Base-by-base conservation (phyloP, 2,329 filamentous ascomycete genomes). In the Aspergillus spinulosporus region DNA sequence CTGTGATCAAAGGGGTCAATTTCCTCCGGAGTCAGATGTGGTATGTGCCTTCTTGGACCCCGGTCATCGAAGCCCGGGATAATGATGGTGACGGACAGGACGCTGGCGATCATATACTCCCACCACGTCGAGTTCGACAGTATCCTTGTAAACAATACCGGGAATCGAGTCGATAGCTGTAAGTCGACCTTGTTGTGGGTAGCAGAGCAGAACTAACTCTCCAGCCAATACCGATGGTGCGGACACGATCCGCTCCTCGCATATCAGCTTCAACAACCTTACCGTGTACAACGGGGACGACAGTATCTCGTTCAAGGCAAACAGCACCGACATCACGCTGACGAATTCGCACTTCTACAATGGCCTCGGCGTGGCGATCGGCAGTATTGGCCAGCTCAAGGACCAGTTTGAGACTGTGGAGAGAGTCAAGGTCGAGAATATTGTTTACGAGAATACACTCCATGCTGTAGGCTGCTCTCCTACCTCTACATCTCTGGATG, bases 21-120 rank as follows among this genome's bases (percentile, higher is more conserved):
- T 67, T 69, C 29, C 31, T 85, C 6, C 78, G 82, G 58, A 82
- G 78, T 58, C 83, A 85, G 69, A 85, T 86, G 83, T 86, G 83
- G 79, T 75, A 59, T 26, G 64, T 59, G 28, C 14, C 11, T 14
- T 32, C 1, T 21, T 21, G 21, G 21, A 21, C 21, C 21, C 21
- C 21, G 3, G 3, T 34, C 7, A 34, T 34, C 1, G 7, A 43
- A 8, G 26, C 11, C 2, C 3, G 43, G 26, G 43, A 21, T 9
- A 15, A 7, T 3, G 29, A 3, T 47, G 12, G 21, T 21, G 21
- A 34, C 3, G 5, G 44, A 4, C 36, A 64, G 65, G 78, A 80
- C 80, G 0, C 80, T 84, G 75, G 79, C 79, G 1, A 75, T 83
- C 31, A 80, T 80, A 7, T 70, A 80, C 64, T 80, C 78, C 2